Base-by-base conservation (phyloP, 345 rosid species). In the Laguncularia racemosa region DNA sequence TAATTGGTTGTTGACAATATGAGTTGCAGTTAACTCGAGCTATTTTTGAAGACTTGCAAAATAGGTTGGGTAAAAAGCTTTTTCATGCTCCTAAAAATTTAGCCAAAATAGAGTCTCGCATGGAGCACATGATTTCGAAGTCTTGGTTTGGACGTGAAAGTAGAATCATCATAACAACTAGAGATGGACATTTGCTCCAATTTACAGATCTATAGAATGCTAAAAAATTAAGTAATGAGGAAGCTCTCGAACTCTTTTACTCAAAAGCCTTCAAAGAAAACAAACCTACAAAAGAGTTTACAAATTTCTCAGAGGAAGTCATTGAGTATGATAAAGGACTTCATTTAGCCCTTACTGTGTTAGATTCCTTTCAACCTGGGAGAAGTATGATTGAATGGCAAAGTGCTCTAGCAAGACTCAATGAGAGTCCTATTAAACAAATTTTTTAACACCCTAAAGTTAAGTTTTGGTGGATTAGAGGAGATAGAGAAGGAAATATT, bases 131-230 rank as follows among this genome's bases (percentile, higher is more conserved):
- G 45, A 6, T 11, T 28, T 4, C 13, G 17, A 1, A 4, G 8
- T 1, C 15, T 6, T 58, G 64, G 58, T 68, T 68, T 57, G 67
- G 55, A 23, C 2, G 0, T 5, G 68, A 64, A 0, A 68, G 64
- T 18, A 57, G 58, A 61, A 55, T 67, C 38, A 23, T 67, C 3
- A 33, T 68, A 15, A 68, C 67, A 19, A 61, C 72, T 0, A 62
- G 72, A 58, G 45, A 68, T 46, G 6, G 57, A 1, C 45, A 53
- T 51, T 44, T 62, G 19, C 58, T 62, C 2, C 16, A 4, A 2
- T n/a, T n/a, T n/a, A n/a, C n/a, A n/a, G n/a, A n/a, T n/a, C n/a
- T 20, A 13, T 66, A 33, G 13, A 18, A 6, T 16, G 48, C 1
- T 0, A 19, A 46, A 44, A 13, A 1, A 6, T 3, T 66, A 17